Conservation (phyloP, 345 rosid species). For the Melaleuca quinquenervia region DNA sequence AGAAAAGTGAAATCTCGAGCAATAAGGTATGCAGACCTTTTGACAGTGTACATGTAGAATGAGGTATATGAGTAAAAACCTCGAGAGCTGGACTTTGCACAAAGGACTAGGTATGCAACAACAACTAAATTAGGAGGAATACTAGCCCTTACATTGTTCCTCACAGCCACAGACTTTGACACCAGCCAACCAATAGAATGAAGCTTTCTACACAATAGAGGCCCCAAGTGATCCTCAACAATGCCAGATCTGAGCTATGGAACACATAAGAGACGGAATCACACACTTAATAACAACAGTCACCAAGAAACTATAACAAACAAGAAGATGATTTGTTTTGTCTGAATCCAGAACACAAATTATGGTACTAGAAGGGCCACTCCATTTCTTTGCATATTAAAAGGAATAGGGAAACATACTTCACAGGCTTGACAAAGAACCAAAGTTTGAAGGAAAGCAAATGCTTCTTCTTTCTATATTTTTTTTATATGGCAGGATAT, state of each 20-base stretch:
- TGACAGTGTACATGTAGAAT: no score
- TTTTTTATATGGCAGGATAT: not conserved
- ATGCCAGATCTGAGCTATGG: slow-evolving; percentile 99
- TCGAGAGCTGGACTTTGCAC: not conserved
- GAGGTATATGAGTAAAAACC: not conserved
- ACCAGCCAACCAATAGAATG: slow-evolving; percentile 77
- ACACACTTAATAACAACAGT: not conserved
- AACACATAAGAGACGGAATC: slow-evolving; percentile 33
- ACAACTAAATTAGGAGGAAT: not conserved
- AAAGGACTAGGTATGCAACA: not conserved
- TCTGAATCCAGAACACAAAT: not conserved
- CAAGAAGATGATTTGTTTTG: not conserved
- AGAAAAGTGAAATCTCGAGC: not conserved
- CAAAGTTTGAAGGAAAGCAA: not conserved
- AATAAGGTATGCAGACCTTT: not conserved
- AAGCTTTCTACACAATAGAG: slow-evolving; percentile 58
- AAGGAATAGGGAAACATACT: not conserved
- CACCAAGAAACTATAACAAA: not conserved
- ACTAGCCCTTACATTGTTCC: slow-evolving; percentile 64
- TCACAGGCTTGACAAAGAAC: not conserved
- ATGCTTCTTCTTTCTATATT: not conserved
- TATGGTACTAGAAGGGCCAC: not conserved
- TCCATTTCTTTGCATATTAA: not conserved
- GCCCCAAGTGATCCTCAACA: slow-evolving; percentile 85
- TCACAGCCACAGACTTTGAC: slow-evolving; percentile 43